These are phyloP conservation scores for Paraphoma sp. DNA, from an alignment of 2,329 filamentous ascomycete species.

Conservation along the genomic window DNA sequence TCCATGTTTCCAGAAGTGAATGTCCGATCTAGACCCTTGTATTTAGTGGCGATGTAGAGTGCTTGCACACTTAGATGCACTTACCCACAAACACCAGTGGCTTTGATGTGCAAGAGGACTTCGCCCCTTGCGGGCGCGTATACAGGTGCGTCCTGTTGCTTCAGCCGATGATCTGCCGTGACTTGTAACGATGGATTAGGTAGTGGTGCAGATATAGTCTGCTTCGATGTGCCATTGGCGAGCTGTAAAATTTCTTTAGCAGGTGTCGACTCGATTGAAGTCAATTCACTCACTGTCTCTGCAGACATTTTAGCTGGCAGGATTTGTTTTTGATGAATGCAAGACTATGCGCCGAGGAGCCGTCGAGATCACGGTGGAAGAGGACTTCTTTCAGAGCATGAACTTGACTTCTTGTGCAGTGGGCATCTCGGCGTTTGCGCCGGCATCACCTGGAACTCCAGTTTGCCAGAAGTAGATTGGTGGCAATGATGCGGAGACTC, in stretches of 20 bases:
- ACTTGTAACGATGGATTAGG: slow-evolving; percentile 65
- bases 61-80: background rate
- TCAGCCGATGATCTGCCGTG: slow-evolving; percentile 66
- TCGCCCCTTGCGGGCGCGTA: slow-evolving; percentile 61
- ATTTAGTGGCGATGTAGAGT: background rate
- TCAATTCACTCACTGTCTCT: too few species aligned
- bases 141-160: slow-evolving; percentile 64
- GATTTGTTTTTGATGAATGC: too few species aligned
- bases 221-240: slow-evolving; percentile 13
- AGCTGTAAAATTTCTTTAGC: slow-evolving; percentile 4
- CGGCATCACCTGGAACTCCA: too few species aligned
- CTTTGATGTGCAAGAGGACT: slow-evolving; percentile 67
- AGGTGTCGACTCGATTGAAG: too few species aligned
- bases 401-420: too few species aligned
- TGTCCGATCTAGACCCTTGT: slow-evolving; percentile 60
- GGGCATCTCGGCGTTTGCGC: too few species aligned
- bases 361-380: too few species aligned
- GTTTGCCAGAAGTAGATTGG: background rate
- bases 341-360: too few species aligned
- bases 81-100: slow-evolving; percentile 69
- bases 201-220: slow-evolving; percentile 30
- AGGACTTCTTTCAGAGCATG: too few species aligned
- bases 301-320: too few species aligned
- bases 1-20: slow-evolving; percentile 73
- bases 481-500: background rate